Percentiles rank a stretch among this genome's conserved stretches.
These are phyloP conservation scores for Claviceps purpurea DNA, from an alignment of 2,329 filamentous ascomycete species.

Conservation along the genomic window DNA sequence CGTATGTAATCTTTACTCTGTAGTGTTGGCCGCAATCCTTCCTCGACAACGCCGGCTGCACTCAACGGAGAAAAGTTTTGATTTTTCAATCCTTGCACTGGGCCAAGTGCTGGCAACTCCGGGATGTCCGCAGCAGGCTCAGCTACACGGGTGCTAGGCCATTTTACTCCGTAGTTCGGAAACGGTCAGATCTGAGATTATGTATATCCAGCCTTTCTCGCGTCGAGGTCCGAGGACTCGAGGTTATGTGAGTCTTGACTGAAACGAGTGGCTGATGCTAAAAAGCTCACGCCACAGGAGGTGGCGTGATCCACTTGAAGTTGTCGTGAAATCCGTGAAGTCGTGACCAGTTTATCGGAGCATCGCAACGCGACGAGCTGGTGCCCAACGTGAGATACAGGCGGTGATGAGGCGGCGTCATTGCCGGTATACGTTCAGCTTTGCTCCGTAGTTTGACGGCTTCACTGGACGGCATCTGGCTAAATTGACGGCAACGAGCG, in stretches of 20 bases:
- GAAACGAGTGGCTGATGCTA: slow-evolving; percentile 11
- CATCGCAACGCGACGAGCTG: no score
- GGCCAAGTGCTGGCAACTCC: no score
- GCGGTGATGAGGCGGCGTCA: no score
- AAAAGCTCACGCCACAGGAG: slow-evolving; percentile 13
- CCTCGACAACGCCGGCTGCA: neutral
- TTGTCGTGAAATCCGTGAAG: no score
- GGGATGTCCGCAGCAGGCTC: neutral
- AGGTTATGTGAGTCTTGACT: no score
- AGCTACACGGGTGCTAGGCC: neutral
- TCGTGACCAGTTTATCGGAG: no score
- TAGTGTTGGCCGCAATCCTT: neutral
- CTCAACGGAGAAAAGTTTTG: neutral
- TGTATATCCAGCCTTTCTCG: no score
- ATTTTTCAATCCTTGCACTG: no score
- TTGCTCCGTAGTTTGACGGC: no score
- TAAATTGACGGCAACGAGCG: neutral
- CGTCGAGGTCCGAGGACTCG: no score
- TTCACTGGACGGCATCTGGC: neutral
- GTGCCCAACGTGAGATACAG: no score
- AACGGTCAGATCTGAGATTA: neutral
- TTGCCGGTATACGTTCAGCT: no score
- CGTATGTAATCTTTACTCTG: neutral
- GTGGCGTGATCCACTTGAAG: slow-evolving; percentile 5
- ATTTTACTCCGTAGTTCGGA: neutral